These are phyloP conservation scores for Diplosphaera chodatii DNA, from an alignment of 139 green algal genomes.

Conservation along the genomic window DNA sequence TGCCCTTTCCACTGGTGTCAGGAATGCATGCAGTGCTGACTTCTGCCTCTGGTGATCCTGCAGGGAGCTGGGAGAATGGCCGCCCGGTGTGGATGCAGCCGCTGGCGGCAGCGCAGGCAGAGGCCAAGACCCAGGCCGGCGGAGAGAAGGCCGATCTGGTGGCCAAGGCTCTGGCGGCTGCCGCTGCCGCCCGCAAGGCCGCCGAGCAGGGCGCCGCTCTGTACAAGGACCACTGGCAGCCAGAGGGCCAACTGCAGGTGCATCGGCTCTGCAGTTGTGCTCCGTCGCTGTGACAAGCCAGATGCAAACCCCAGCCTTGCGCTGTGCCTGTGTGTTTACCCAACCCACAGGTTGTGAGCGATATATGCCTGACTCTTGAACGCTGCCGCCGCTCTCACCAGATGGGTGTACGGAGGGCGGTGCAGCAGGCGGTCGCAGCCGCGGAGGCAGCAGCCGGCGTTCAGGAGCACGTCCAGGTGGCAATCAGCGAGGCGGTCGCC, in stretches of 20 bases:
- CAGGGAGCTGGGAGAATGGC: slow-evolving; percentile 18
- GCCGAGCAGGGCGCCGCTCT: not conserved
- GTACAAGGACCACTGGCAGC: slow-evolving; percentile 6
- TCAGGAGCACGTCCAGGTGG: not conserved
- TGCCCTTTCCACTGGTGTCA: too few species aligned
- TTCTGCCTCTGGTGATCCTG: not conserved
- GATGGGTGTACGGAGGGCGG: not conserved
- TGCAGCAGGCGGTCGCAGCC: not conserved
- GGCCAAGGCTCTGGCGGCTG: slow-evolving; percentile 12
- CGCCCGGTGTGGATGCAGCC: slow-evolving; percentile 7
- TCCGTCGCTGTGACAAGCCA: too few species aligned
- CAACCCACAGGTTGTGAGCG: too few species aligned
- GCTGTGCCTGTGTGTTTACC: too few species aligned
- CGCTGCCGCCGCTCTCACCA: not conserved
- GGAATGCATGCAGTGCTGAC: too few species aligned
- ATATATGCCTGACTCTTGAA: too few species aligned
- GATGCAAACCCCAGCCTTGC: too few species aligned
- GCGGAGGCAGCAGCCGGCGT: not conserved
- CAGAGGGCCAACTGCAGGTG: slow-evolving; percentile 5
- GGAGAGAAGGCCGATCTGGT: slow-evolving; percentile 1
- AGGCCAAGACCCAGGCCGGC: not conserved
- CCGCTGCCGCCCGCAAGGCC: slow-evolving; percentile 9
- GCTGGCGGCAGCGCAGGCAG: not conserved
- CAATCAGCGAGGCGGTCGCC: not conserved
- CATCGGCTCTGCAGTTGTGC: not conserved